Percentiles rank a stretch among this genome's conserved stretches.
These are phyloP conservation scores for Aspergillus taichungensis DNA, from an alignment of 495 filamentous ascomycete genomes.

Conservation along the genomic window DNA sequence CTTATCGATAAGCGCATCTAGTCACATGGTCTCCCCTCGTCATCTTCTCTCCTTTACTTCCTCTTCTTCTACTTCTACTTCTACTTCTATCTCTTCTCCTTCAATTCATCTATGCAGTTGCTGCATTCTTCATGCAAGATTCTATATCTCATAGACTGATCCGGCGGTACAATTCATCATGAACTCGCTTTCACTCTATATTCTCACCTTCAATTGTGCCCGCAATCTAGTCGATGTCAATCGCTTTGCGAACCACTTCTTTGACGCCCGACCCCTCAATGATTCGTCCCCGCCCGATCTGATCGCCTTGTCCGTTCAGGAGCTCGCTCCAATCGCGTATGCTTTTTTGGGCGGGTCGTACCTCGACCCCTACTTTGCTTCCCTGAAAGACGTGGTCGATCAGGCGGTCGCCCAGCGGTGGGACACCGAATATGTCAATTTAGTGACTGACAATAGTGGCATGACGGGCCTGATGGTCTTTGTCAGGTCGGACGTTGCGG, in stretches of 20 bases:
- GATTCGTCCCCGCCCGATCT: slow-evolving; percentile 49
- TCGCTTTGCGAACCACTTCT: slow-evolving; percentile 61
- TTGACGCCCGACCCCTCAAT: slow-evolving; percentile 53
- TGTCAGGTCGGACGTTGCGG: slow-evolving; percentile 44
- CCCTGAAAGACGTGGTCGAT: slow-evolving; percentile 59
- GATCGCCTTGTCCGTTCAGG: slow-evolving; percentile 74
- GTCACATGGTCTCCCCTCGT: not conserved
- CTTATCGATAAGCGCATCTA: too few relatives aligned
- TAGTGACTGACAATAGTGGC: slow-evolving; percentile 62
- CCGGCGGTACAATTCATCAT: slow-evolving; percentile 17
- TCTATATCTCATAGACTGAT: not conserved
- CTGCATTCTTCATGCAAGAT: not conserved
- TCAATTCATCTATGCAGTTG: not conserved
- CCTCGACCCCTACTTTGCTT: slow-evolving; percentile 64
- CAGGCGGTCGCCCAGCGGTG: slow-evolving; percentile 45
- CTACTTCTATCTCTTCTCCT: not conserved
- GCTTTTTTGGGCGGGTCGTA: slow-evolving; percentile 81
- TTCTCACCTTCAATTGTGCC: slow-evolving; percentile 88
- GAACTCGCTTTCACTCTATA: slow-evolving; percentile 50
- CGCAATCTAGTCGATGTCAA: slow-evolving; percentile 53
- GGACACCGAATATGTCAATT: slow-evolving; percentile 37
- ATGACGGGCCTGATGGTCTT: slow-evolving; percentile 88
- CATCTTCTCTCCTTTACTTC: too few relatives aligned
- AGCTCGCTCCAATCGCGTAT: slow-evolving; percentile 75
- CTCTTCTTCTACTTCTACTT: not conserved